Base-by-base conservation (phyloP, 768 basidiomycete genomes). In the Tricholoma flavovirens region DNA sequence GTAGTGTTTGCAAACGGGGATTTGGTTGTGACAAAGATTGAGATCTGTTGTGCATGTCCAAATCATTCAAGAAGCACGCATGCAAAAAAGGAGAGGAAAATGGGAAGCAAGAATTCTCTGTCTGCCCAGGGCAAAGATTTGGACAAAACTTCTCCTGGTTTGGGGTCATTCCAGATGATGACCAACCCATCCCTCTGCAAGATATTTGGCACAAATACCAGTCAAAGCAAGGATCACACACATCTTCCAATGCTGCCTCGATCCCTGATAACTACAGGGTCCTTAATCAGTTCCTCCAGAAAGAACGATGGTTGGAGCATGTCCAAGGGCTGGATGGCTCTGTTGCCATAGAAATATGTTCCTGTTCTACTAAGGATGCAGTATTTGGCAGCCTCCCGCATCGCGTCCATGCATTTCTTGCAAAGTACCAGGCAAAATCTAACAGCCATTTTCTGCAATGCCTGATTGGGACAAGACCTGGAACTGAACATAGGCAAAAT, bases 401-500 rank as follows among this genome's bases (percentile, higher is more conserved):
- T 10, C 22, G 33, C 5, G 10, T 55, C 11, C 54, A 55, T 48
- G 54, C 54, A 10, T 55, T 40, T 24, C 24, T 21, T 1, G 54
- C 54, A 52, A 3, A 59, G 51, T n/a, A 33, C 17, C 17, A 45
- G 35, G 17, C 14, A 15, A 26, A 33, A 2, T n/a, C 53, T 1
- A 53, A 57, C 21, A 38, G 30, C 19, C 32, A 51, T 32, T 50
- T 29, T 14, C 38, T 62, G 4, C 61, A 55, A 19, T 59, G 56
- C 1, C 48, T 60, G 10, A 52, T 62, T 14, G 54, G 61, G 4
- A 53, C 49, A 14, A 54, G 56, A 46, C 61, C 61, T 8, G 40
- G 36, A 2, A 9, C 40, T 15, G 61, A 62, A 40, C 56, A 60
- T 32, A 19, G 49, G 4, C 11, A 22, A 3, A 58, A 29, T 15